Conservation (phyloP, 2,329 filamentous ascomycete genomes). For the Lomentospora prolificans region DNA sequence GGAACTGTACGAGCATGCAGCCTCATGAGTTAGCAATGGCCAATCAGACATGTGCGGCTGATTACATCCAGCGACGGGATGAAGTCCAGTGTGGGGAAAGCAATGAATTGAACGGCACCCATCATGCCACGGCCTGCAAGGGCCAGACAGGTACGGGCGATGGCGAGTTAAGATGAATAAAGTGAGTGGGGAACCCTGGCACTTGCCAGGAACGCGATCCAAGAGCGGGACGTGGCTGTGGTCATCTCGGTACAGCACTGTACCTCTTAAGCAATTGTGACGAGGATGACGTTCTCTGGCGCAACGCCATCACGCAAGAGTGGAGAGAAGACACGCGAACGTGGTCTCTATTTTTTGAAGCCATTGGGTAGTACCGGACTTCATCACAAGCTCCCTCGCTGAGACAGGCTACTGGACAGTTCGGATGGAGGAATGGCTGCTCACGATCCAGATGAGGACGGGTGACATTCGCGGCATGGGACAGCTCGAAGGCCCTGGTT, state of each 20-base stretch:
- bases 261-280: constrained; percentile 3
- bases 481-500: neutral
- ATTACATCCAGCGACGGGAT: neutral
- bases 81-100: neutral
- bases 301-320: neutral
- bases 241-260: neutral
- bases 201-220: neutral
- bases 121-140: neutral
- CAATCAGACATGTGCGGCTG: neutral
- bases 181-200: neutral
- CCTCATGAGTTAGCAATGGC: neutral
- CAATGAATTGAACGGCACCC: neutral
- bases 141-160: neutral
- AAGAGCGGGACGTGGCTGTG: neutral
- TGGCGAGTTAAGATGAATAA: neutral
- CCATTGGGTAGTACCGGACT: neutral
- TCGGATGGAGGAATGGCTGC: too few species aligned
- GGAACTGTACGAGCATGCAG: neutral
- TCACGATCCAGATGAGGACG: neutral
- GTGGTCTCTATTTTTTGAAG: neutral
- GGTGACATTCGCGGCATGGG: neutral
- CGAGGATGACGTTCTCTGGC: neutral
- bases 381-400: neutral
- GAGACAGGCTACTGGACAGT: neutral
- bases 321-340: neutral